Conservation (phyloP, 805 yeast genomes). For the Ogataea pignaliae region DNA sequence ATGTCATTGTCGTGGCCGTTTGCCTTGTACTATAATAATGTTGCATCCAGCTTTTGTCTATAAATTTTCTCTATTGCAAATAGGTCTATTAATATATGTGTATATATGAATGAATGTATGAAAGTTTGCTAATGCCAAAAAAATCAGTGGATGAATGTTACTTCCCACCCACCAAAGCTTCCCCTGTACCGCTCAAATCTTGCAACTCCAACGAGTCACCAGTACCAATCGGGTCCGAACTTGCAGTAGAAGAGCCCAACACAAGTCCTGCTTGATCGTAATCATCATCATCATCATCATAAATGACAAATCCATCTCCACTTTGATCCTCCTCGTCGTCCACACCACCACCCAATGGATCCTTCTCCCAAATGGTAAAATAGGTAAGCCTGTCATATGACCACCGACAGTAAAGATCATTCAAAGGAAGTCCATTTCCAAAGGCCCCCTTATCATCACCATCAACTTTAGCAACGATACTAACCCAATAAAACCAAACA, state of each 20-base stretch:
- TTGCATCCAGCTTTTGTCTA: too few species aligned
- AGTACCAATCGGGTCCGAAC: too few species aligned
- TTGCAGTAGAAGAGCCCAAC: too few species aligned
- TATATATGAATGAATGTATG: too few species aligned
- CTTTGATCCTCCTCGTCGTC: background rate
- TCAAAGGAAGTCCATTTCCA: slow-evolving; percentile 12
- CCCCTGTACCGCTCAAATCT: slow-evolving; percentile 5
- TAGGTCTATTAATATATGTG: background rate
- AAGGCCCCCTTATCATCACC: background rate
- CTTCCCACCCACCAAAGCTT: background rate
- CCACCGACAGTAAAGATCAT: slow-evolving; percentile 18
- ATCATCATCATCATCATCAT: slow-evolving; percentile 13
- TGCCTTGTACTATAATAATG: too few species aligned
- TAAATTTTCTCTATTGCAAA: too few species aligned
- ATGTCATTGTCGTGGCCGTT: too few species aligned
- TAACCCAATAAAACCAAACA: slow-evolving; percentile 55
- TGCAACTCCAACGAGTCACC: slow-evolving; percentile 13
- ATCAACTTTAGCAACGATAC: slow-evolving; percentile 43
- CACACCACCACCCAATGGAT: slow-evolving; percentile 13
- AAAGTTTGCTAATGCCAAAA: background rate
- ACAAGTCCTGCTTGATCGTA: slow-evolving; percentile 1
- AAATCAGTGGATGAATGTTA: background rate
- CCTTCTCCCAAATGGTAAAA: slow-evolving; percentile 12
- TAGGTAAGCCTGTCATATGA: slow-evolving; percentile 12
- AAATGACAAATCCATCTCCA: slow-evolving; percentile 12